phyloP scores from a whole-genome alignment of 495 filamentous ascomycete genomes.

The Hypoxylon intermedium region DNA sequence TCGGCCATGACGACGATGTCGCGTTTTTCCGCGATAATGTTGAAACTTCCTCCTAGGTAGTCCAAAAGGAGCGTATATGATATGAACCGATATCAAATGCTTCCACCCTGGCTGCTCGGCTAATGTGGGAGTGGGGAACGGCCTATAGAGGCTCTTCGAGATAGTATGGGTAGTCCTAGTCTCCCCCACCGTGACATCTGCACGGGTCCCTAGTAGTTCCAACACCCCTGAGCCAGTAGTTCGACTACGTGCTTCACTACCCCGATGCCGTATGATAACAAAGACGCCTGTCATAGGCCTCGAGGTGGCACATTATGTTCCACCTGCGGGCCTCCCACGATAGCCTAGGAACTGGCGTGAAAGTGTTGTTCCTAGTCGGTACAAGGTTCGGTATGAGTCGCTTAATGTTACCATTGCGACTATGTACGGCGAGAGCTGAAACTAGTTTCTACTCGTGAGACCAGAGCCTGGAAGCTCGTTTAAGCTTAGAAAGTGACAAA shows the following conservation, averaged over 20 bases:
- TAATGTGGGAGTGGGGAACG: slow-evolving; percentile 5
- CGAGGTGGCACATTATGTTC: not conserved
- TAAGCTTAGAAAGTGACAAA: not conserved
- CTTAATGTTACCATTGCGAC: not conserved
- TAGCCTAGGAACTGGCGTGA: not conserved
- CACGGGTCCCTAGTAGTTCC: not conserved
- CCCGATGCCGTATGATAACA: slow-evolving; percentile 23
- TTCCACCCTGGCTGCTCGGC: not conserved
- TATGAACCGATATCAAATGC: slow-evolving; percentile 7
- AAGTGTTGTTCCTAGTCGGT: not conserved
- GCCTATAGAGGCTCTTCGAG: slow-evolving; percentile 6
- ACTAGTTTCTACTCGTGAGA: not conserved
- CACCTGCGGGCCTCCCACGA: not conserved
- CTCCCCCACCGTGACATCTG: slow-evolving; percentile 25
- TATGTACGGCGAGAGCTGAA: not conserved
- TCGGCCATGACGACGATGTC: slow-evolving; percentile 22
- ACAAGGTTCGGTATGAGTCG: not conserved
- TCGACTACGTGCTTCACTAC: slow-evolving; percentile 18
- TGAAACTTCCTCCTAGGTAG: not conserved
- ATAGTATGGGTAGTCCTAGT: slow-evolving; percentile 4
- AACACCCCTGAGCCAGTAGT: slow-evolving; percentile 16
- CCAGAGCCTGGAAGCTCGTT: not conserved
- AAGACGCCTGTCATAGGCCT: not conserved
- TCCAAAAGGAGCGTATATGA: not conserved
- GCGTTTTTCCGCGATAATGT: not conserved